A percentile compares a stretch with the other conserved stretches of the same genome.
These are phyloP conservation scores for Castanea sativa DNA, from an alignment of 306 rosid genomes.

Conservation along the genomic window DNA sequence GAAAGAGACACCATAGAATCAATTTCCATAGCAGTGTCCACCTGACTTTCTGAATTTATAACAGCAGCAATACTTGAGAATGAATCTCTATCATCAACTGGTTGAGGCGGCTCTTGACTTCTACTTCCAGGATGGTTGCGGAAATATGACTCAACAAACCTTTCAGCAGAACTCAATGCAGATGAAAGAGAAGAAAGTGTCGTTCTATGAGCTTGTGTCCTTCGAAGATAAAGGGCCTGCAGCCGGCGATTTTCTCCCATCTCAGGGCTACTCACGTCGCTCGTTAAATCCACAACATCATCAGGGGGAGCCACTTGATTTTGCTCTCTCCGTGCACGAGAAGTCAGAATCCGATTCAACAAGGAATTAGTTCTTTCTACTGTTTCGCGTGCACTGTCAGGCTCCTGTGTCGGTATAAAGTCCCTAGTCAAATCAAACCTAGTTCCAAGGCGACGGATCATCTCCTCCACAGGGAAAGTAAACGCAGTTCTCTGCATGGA, in stretches of 20 bases:
- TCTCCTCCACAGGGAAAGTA: conserved; percentile 70
- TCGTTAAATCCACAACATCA: conserved; percentile 57
- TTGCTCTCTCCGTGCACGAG: conserved; percentile 85
- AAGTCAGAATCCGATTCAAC: conserved; percentile 70
- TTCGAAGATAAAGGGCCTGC: conserved; percentile 50
- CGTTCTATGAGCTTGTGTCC: conserved; percentile 62
- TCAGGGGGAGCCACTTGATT: conserved; percentile 35
- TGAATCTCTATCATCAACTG: conserved; percentile 88
- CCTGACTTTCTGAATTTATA: conserved; percentile 80
- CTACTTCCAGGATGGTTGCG: conserved; percentile 48
- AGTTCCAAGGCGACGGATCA: conserved; percentile 80
- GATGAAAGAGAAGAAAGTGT: conserved; percentile 54
- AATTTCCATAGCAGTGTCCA: conserved; percentile 86
- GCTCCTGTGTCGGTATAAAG: conserved; percentile 45
- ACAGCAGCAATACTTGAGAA: conserved; percentile 91
- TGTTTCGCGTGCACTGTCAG: conserved; percentile 48
- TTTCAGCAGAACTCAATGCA: conserved; percentile 64
- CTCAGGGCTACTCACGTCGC: conserved; percentile 36
- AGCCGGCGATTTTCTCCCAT: conserved; percentile 50
- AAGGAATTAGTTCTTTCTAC: conserved; percentile 58
- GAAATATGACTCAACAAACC: conserved; percentile 63
- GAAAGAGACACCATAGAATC: conserved; percentile 89
- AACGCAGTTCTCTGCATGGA: conserved; percentile 67
- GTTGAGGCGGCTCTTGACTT: conserved; percentile 64
- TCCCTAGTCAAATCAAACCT: conserved; percentile 71